Evolutionary conservation across 495 filamentous ascomycete species (phyloP), one percentile per base, ranked within the genome.

Genomic region (Lepraria neglecta): DNA sequence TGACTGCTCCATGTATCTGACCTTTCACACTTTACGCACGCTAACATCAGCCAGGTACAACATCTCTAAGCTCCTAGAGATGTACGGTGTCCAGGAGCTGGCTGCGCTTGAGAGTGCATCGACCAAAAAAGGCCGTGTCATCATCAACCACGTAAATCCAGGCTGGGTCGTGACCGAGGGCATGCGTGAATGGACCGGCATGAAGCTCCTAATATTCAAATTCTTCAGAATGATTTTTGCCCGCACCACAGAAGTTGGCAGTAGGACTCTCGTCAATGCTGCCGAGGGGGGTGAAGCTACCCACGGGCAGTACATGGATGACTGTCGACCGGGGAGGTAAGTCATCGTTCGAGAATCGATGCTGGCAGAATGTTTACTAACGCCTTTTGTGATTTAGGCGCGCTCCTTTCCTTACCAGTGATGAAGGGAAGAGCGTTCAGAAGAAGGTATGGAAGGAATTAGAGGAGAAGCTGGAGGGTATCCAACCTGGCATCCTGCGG

Each of bases 271-370:
- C 21, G 65, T 79, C 31, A 63, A 69, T 15, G 77, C 75, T 0
- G 71, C 70, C 0, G 61, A 56, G 3, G 67, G 59, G 1, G 75
- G 72, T 2, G 51, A 51, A 27, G 71, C 75, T 33, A 72, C 56
- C n/a, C 74, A 79, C 56, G 77, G 79, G 6, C 28, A 72, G 65
- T 80, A 75, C 31, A 43, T 67, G 58, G 55, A 55, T 7, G 62
- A 64, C 24, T 62, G 65, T 51, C 2, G 21, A 19, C 27, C 59
- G 24, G 57, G 53, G 24, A 28, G 56, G 65, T 64, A 27, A 55
- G 65, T 62, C 0, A 27, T 24, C 27, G 4, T 40, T 1, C 15
- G 43, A 9, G 11, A 19, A 7, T 38, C n/a, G n/a, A n/a, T 44
- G 44, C 14, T 33, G 3, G 15, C 6, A 2, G 5, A 43, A 33